phyloP scores from a whole-genome alignment of 306 rosid genomes.

The Fragaria iinumae region DNA sequence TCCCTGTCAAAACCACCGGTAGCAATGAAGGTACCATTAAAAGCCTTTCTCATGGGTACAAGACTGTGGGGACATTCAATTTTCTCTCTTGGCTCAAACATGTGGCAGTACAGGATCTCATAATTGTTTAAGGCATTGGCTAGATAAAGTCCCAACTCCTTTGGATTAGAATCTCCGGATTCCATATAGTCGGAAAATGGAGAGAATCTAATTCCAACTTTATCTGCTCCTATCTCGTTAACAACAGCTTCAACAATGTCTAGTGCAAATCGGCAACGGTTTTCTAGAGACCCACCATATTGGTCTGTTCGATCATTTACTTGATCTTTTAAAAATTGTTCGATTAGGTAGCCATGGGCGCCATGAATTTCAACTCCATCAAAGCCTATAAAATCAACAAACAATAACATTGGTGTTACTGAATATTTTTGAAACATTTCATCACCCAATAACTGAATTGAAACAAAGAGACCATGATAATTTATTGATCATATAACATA shows the following conservation, averaged over 20 bases:
- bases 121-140: too few species aligned
- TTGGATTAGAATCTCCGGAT: too few species aligned
- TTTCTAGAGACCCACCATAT: slow-evolving; percentile 74
- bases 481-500: not conserved
- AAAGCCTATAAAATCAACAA: slow-evolving; percentile 42
- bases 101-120: too few species aligned
- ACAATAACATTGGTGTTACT: not conserved
- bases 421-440: not conserved
- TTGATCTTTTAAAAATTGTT: slow-evolving; percentile 61
- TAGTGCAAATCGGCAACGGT: slow-evolving; percentile 52
- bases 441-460: not conserved
- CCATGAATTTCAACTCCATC: slow-evolving; percentile 82
- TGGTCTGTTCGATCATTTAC: slow-evolving; percentile 59
- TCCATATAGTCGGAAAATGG: too few species aligned
- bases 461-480: not conserved
- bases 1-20: slow-evolving; percentile 1
- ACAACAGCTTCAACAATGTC: slow-evolving; percentile 52
- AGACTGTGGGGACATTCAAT: too few species aligned
- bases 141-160: too few species aligned
- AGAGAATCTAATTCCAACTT: too few species aligned
- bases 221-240: slow-evolving; percentile 43
- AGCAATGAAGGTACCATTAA: too few species aligned
- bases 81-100: too few species aligned
- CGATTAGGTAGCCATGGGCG: slow-evolving; percentile 63
- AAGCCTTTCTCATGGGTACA: too few species aligned